Conservation (phyloP, 2,329 filamentous ascomycete genomes). For the Lasiodiplodia hormozganensis region DNA sequence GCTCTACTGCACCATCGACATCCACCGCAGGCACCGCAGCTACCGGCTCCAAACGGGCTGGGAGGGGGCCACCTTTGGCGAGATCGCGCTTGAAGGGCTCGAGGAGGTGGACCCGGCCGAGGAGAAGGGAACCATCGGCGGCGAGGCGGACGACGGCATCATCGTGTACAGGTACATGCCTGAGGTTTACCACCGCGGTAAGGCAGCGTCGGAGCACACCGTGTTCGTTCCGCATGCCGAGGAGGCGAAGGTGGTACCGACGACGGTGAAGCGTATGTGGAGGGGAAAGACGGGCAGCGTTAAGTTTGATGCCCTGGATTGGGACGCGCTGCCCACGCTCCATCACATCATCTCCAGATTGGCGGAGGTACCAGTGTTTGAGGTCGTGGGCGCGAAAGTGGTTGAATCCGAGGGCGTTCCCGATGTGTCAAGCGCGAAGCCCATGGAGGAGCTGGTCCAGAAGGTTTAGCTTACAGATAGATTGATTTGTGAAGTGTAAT, state of each 20-base stretch:
- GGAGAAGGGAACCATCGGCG: conserved; percentile 28
- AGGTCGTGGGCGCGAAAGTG: conserved; percentile 62
- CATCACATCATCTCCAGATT: conserved; percentile 63
- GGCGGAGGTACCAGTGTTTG: conserved; percentile 64
- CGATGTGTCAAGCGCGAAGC: conserved; percentile 50
- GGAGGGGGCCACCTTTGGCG: conserved; percentile 45
- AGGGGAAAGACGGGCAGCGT: conserved; percentile 54
- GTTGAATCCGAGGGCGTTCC: conserved; percentile 62
- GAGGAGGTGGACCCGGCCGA: conserved; percentile 30
- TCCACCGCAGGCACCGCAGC: conserved; percentile 46
- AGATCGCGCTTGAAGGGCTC: conserved; percentile 39
- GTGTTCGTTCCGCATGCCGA: conserved; percentile 48
- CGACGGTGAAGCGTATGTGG: conserved; percentile 44
- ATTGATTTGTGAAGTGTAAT: neutral
- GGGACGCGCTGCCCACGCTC: conserved; percentile 65
- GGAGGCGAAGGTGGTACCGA: conserved; percentile 41
- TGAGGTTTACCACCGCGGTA: conserved; percentile 55
- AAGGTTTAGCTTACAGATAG: conserved; percentile 31
- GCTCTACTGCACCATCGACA: conserved; percentile 60
- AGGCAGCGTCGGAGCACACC: conserved; percentile 63
- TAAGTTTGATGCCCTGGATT: conserved; percentile 58
- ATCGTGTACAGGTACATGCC: conserved; percentile 67
- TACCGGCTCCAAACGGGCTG: conserved; percentile 51
- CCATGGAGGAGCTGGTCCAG: conserved; percentile 39
- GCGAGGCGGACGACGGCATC: conserved; percentile 53